Percentiles rank a stretch among this genome's conserved stretches.
These are phyloP conservation scores for Penicillium nucicola DNA, from an alignment of 495 filamentous ascomycete species.

Conservation along the genomic window DNA sequence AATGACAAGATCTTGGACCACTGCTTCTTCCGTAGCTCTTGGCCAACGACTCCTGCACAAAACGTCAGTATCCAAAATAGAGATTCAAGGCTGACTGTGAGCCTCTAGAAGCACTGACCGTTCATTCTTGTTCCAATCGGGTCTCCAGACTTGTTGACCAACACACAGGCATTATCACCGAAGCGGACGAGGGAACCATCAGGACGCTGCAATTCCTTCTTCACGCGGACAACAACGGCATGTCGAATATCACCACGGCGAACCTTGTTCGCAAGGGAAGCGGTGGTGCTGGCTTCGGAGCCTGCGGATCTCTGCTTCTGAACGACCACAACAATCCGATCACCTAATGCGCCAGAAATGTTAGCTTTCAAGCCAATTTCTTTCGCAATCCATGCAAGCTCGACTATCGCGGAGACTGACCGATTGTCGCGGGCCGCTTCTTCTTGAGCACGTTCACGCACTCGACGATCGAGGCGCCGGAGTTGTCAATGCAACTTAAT, in stretches of 20 bases:
- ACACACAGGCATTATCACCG: constrained; percentile 96
- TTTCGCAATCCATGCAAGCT: background rate
- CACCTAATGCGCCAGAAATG: constrained; percentile 54
- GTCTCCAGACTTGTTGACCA: constrained; percentile 96
- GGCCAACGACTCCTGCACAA: constrained; percentile 69
- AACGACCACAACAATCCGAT: constrained; percentile 95
- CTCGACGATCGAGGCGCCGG: constrained; percentile 95
- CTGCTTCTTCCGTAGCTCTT: constrained; percentile 80
- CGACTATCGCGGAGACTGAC: constrained; percentile 48
- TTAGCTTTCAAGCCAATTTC: constrained; percentile 2
- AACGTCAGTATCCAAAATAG: constrained; percentile 20
- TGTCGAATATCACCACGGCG: constrained; percentile 95
- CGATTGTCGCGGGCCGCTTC: constrained; percentile 86
- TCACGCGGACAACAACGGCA: constrained; percentile 89
- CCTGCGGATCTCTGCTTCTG: constrained; percentile 87
- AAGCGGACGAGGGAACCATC: constrained; percentile 91
- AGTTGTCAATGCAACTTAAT: constrained; percentile 99
- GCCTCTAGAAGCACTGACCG: constrained; percentile 43
- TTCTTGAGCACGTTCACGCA: constrained; percentile 89
- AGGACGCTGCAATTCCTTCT: constrained; percentile 75
- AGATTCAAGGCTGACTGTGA: background rate
- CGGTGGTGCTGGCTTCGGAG: constrained; percentile 53
- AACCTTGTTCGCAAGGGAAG: constrained; percentile 81
- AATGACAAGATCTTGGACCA: constrained; percentile 98
- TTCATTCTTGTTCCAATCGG: constrained; percentile 92